phyloP scores from a whole-genome alignment of 2,329 filamentous ascomycete species.

The Cladorrhinum sp. region DNA sequence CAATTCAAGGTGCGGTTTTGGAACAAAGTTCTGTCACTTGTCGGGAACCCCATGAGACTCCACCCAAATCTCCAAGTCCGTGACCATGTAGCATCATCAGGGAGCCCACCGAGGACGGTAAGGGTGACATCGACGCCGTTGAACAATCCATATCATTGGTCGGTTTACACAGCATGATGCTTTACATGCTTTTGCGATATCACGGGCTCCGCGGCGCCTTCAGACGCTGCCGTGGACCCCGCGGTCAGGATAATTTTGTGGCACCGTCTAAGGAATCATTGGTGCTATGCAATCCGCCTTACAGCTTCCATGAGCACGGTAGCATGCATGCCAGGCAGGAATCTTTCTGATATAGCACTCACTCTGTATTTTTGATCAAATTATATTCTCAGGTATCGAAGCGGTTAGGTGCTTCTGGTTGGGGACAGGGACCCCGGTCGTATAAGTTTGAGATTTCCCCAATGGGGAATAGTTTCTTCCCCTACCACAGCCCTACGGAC shows the following conservation, averaged over 20 bases:
- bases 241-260: neutral
- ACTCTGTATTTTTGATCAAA: no score
- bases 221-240: neutral
- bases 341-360: no score
- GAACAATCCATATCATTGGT: neutral
- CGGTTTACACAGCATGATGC: neutral
- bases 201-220: neutral
- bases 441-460: conserved; percentile 1
- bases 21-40: neutral
- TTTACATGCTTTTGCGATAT: neutral
- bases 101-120: neutral
- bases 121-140: neutral
- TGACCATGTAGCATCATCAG: neutral
- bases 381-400: no score
- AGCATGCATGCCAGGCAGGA: no score
- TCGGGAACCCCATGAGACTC: neutral
- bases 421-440: neutral
- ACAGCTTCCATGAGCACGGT: neutral
- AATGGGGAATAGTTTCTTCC: neutral
- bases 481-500: conserved; percentile 19
- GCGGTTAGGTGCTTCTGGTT: neutral
- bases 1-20: neutral
- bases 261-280: no score
- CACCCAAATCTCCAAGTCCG: neutral
- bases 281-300: neutral